Conservation (phyloP, 495 filamentous ascomycete genomes). For the Xylaria acuta region DNA sequence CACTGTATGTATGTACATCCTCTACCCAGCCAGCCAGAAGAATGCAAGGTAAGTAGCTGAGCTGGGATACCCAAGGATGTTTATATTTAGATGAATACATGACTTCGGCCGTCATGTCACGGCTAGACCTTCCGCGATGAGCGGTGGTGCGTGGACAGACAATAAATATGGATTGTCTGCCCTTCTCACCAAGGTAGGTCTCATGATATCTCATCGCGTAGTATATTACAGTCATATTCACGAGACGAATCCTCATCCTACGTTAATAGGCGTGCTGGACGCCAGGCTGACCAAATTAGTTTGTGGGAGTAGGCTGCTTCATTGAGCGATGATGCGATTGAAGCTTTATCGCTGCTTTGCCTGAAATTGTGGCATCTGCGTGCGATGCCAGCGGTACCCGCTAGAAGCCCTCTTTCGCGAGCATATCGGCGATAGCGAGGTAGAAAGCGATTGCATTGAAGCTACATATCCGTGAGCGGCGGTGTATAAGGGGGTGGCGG, state of each 20-base stretch:
- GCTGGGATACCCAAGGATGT: neutral
- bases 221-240: neutral
- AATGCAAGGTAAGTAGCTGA: neutral
- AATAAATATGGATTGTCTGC: neutral
- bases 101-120: neutral
- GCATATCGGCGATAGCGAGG: slow-evolving; percentile 86
- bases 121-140: neutral
- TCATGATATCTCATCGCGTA: neutral
- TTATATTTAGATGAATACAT: neutral
- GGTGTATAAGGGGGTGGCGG: slow-evolving; percentile 18
- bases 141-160: too few species aligned
- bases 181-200: neutral
- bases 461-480: slow-evolving; percentile 49
- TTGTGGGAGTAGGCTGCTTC: neutral
- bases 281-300: neutral
- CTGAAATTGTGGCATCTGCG: neutral
- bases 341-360: neutral
- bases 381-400: neutral
- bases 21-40: neutral
- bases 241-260: neutral
- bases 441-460: slow-evolving; percentile 98
- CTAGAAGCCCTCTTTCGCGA: slow-evolving; percentile 73
- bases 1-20: neutral
- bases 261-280: neutral
- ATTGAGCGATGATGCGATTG: neutral